Percentiles rank a stretch among this genome's conserved stretches.
phyloP scores from a whole-genome alignment of 176 grass and related monocot species.

The Aegilops longissima region DNA sequence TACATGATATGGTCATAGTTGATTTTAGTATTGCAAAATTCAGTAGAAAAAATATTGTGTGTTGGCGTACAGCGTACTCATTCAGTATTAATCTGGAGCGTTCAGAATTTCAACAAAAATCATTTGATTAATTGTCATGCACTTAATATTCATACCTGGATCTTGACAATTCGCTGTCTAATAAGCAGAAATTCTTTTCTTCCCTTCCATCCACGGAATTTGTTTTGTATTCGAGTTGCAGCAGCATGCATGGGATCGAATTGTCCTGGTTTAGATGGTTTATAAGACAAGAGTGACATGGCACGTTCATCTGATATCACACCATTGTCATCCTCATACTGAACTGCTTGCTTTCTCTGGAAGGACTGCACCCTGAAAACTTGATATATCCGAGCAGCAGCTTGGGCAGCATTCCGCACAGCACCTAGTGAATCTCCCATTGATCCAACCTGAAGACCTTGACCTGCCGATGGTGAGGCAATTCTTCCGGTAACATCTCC shows the following conservation, averaged over 20 bases:
- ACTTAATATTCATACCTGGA: slow-evolving; percentile 65
- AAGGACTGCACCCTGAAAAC: slow-evolving; percentile 94
- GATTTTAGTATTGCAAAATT: slow-evolving; percentile 17
- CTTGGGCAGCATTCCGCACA: slow-evolving; percentile 89
- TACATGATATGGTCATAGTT: neutral
- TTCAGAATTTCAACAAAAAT: slow-evolving; percentile 2
- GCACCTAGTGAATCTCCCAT: slow-evolving; percentile 82
- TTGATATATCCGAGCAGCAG: slow-evolving; percentile 77
- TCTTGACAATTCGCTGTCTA: slow-evolving; percentile 81
- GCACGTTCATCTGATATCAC: slow-evolving; percentile 69
- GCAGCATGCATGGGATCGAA: slow-evolving; percentile 71
- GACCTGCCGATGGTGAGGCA: slow-evolving; percentile 30
- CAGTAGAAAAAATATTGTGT: too few species aligned
- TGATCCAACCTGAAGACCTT: slow-evolving; percentile 47
- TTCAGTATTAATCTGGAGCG: neutral
- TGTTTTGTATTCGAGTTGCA: slow-evolving; percentile 96
- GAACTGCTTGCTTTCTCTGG: slow-evolving; percentile 85
- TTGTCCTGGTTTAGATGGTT: slow-evolving; percentile 61
- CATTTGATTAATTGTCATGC: neutral
- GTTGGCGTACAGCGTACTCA: too few species aligned
- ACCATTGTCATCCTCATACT: slow-evolving; percentile 67
- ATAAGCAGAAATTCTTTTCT: slow-evolving; percentile 91
- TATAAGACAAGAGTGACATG: slow-evolving; percentile 65
- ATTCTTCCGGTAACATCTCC: slow-evolving; percentile 48
- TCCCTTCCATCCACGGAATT: slow-evolving; percentile 87